Base-by-base conservation (phyloP, 2,329 filamentous ascomycete genomes). In the Neocucurbitaria cava region DNA sequence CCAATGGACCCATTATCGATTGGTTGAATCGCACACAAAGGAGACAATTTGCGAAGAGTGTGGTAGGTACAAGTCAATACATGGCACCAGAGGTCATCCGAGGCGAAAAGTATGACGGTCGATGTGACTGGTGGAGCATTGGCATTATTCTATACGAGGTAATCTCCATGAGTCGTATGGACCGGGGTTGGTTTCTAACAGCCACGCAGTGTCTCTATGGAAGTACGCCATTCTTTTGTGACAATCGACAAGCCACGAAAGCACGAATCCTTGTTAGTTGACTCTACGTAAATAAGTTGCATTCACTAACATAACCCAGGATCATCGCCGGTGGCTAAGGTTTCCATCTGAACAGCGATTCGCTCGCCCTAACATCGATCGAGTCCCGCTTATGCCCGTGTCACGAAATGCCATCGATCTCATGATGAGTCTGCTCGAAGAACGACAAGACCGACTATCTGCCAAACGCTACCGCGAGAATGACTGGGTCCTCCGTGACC, bases 71-170 rank as follows among this genome's bases (percentile, higher is more conserved):
- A 2, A 96, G 92, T 72, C 94, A 97, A 72, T 98, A 98, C 79
- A 98, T 97, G 95, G 94, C 95, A 0, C 94, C 94, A 1, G 95
- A 98, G 78, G 91, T 98, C 17, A 88, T 97, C 53, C 82, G 85
- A 61, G 91, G 93, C 24, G 85, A 92, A 44, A 79, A 83, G 33
- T 98, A 98, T 74, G 95, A 98, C 76, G 94, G 91, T 26, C 85
- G 94, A 69, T 98, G 94, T 77, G 94, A 98, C 77, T 98, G 85
- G 92, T 98, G 91, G 94, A 97, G 93, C 77, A 86, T 98, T 65
- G 94, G 92, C 48, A 87, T 98, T 70, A 97, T 98, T 70, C 77
- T 98, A 52, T 98, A 91, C 69, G 94, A 98, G 76, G 85, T 84
- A 65, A 49, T 71, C 60, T 9, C 28, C 17, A 23, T 23, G 23